Evolutionary conservation across 768 basidiomycete genomes (phyloP).

Genomic region (Imleria badia): DNA sequence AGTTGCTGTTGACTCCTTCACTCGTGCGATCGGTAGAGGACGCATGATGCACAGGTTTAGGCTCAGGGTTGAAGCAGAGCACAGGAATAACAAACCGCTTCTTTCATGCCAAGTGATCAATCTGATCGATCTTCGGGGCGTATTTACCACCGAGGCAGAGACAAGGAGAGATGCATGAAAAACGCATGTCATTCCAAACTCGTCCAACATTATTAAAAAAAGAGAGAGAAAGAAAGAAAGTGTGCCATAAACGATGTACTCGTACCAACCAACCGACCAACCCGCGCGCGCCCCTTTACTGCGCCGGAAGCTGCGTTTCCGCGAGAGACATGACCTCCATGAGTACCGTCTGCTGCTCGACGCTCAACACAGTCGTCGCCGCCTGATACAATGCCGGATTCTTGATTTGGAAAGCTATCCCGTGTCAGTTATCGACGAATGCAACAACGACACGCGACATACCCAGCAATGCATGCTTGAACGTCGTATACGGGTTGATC

Average conservation of each 20-base stretch:
- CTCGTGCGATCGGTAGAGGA: too few species aligned
- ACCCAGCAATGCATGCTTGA: conserved; percentile 80
- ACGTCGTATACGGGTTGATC: conserved; percentile 74
- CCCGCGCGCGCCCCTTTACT: too few species aligned
- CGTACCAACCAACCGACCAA: too few species aligned
- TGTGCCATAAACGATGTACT: too few species aligned
- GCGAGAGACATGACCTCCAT: conserved; percentile 85
- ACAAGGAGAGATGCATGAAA: not conserved
- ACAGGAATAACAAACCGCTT: too few species aligned
- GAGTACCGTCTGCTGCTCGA: conserved; percentile 76
- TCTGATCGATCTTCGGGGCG: not conserved
- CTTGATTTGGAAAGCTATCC: conserved; percentile 63
- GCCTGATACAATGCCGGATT: conserved; percentile 66
- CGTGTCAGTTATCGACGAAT: not conserved
- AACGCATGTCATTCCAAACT: not conserved
- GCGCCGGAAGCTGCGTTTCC: conserved; percentile 35
- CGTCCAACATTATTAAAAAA: not conserved
- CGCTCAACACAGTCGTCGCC: conserved; percentile 65
- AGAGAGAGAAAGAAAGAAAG: not conserved
- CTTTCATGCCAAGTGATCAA: not conserved
- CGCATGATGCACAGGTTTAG: too few species aligned
- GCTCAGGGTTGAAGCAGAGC: too few species aligned
- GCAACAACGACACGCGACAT: conserved; percentile 1
- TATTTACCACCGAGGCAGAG: too few species aligned
- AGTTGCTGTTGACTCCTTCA: too few species aligned